Evolutionary conservation across 768 basidiomycete genomes (phyloP), one percentile per base, ranked within the genome.

Genomic region (Tremella yokohamensis): DNA sequence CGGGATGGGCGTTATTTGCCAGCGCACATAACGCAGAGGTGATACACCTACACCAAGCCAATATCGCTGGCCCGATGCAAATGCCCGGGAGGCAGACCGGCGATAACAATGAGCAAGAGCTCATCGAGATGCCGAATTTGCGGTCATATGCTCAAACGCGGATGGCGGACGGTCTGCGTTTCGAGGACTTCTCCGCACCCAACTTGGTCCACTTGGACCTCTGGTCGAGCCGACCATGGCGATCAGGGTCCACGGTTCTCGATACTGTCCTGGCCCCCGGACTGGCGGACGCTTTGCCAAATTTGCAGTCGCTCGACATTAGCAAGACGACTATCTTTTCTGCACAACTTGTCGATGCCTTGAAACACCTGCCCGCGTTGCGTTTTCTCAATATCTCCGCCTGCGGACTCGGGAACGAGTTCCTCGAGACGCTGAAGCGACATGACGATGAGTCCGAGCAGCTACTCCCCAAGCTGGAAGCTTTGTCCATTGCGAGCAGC

Each of bases 331-430:
- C 51, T 0, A 40, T 68, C 45, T 24, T 40, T 12, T 44, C 56
- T 16, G 38, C 19, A 3, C 37, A 51, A 7, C 40, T 68, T 7
- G 11, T 57, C 4, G 38, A 38, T 3, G 40, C 60, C 22, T 40
- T 71, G 2, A 12, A 29, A n/a, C 39, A 58, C 8, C n/a, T 66
- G 52, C 49, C 52, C 2, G 6, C 40, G 1, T 56, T 71, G 8
- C 26, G 51, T 22, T 71, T 64, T 45, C 57, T 71, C 24, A 68
- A 71, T 49, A 57, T 71, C 9, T 61, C 66, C 3, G 55, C 29
- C 19, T 66, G 66, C 29, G 52, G 60, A 18, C 15, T 69, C 6
- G 49, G 56, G 24, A 26, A 49, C 20, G 19, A 16, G 9, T 71
- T 71, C 49, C 24, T 71, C 34, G 51, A 62, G 22, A 52, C 57